Percentiles rank a stretch among this genome's conserved stretches.
Conservation (phyloP, 257 asterid genomes). For the Solanum acaule region DNA sequence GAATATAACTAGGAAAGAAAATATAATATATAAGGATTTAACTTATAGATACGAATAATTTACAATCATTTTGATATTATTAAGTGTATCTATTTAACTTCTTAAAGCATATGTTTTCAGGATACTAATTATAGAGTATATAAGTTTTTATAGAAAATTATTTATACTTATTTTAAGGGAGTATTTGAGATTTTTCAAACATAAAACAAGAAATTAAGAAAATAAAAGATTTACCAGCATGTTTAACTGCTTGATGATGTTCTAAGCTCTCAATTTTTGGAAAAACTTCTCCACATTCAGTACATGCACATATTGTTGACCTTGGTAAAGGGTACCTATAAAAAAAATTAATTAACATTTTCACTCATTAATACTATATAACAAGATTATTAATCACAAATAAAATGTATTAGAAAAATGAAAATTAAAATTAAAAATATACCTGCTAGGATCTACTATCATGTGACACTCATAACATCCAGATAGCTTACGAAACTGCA, state of each 20-base stretch:
- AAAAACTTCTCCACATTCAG: slow-evolving; percentile 87
- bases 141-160: not conserved
- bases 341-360: not conserved
- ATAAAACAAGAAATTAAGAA: not conserved
- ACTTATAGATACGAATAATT: not conserved
- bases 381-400: not conserved
- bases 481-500: slow-evolving; percentile 78
- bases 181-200: not conserved
- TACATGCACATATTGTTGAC: slow-evolving; percentile 67
- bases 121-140: not conserved
- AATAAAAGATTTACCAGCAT: slow-evolving; percentile 54
- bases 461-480: slow-evolving; percentile 91
- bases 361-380: not conserved
- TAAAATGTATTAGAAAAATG: not conserved
- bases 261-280: slow-evolving; percentile 82
- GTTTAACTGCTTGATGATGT: slow-evolving; percentile 83
- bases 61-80: not conserved
- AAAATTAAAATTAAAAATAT: not conserved
- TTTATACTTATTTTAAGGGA: not conserved
- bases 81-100: not conserved
- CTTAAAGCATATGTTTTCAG: not conserved
- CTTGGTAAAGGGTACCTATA: slow-evolving; percentile 73
- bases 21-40: not conserved
- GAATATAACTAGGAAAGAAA: not conserved
- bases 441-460: slow-evolving; percentile 80